Conservation (phyloP, 148 eudicot genomes). For the Rhododendron williamsianum region DNA sequence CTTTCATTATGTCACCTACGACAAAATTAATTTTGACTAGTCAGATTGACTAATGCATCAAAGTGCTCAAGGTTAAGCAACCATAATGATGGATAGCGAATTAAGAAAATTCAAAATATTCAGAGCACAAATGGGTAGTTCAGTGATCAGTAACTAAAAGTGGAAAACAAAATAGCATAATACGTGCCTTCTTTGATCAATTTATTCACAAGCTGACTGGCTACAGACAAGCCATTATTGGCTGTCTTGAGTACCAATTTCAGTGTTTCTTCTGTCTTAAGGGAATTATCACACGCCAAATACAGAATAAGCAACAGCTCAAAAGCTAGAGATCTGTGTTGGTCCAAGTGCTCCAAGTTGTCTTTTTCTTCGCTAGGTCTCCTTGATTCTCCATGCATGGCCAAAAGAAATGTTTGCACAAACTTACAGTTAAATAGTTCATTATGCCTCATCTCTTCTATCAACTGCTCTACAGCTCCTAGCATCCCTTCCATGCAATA, state of each 20-base stretch:
- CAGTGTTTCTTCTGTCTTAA: slow-evolving; percentile 39
- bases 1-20: slow-evolving; percentile 52
- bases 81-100: neutral
- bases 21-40: neutral
- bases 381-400: slow-evolving; percentile 26
- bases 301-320: slow-evolving; percentile 56
- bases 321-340: slow-evolving; percentile 38
- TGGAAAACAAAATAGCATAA: neutral
- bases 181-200: slow-evolving; percentile 52
- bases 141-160: neutral
- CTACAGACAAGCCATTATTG: slow-evolving; percentile 52
- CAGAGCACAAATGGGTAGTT: neutral
- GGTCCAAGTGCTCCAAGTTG: slow-evolving; percentile 26
- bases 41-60: neutral
- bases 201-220: slow-evolving; percentile 51
- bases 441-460: slow-evolving; percentile 34
- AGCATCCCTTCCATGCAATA: slow-evolving; percentile 67
- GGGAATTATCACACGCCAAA: slow-evolving; percentile 32
- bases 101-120: neutral
- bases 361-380: slow-evolving; percentile 23
- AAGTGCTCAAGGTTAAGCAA: neutral
- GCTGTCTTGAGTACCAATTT: slow-evolving; percentile 42
- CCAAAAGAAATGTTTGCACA: slow-evolving; percentile 34
- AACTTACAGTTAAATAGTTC: slow-evolving; percentile 34
- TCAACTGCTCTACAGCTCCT: slow-evolving; percentile 47